Percentiles rank a stretch among this genome's conserved stretches.
Evolutionary conservation across 2,329 filamentous ascomycete genomes (phyloP).

Genomic region (Fusarium papillatum): DNA sequence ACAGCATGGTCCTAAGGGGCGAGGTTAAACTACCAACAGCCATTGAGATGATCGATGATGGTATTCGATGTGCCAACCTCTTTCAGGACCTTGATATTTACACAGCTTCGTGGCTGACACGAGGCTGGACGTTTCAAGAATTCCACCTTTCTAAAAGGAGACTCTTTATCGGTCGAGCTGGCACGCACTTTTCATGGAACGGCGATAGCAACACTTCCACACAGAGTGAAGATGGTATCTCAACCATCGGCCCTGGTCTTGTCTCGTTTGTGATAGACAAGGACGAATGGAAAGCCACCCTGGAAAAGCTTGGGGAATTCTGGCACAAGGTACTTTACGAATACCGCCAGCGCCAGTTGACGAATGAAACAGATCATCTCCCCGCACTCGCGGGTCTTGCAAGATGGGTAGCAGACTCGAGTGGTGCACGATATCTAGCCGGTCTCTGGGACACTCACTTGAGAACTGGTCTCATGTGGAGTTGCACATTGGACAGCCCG

Average conservation of each 20-base stretch:
- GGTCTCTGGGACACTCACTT: not conserved
- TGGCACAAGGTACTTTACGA: slow-evolving; percentile 1
- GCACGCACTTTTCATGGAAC: not conserved
- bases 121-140: slow-evolving; percentile 23
- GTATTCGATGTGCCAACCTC: not conserved
- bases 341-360: not conserved
- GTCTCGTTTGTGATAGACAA: not conserved
- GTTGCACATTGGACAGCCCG: not conserved
- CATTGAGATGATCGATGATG: not conserved
- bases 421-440: not conserved
- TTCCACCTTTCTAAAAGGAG: not conserved
- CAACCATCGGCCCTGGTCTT: not conserved
- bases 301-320: not conserved
- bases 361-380: not conserved
- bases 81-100: slow-evolving; percentile 5
- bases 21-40: not conserved
- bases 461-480: not conserved
- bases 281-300: not conserved
- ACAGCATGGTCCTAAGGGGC: not conserved
- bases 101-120: not conserved
- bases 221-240: not conserved
- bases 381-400: not conserved
- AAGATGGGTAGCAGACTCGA: not conserved
- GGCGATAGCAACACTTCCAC: not conserved
- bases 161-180: not conserved